Evolutionary conservation across 352 stramenopile species (phyloP).

Genomic region (Pseudoperonospora humuli): DNA sequence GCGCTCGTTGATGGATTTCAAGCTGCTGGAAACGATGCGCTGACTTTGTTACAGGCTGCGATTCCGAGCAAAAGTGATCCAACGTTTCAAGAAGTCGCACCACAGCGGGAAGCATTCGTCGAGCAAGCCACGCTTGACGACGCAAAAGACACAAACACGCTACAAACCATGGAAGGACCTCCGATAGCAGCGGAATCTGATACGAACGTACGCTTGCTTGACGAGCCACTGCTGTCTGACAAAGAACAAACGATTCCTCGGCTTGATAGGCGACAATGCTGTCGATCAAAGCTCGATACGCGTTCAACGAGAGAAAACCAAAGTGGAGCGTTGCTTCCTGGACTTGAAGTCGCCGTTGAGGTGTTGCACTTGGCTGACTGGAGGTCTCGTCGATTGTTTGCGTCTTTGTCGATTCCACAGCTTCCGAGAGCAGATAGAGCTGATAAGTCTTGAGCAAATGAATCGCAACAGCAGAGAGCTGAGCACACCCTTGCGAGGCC

Average conservation of each 20-base stretch:
- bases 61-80: conserved; percentile 69
- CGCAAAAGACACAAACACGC: conserved; percentile 72
- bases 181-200: conserved; percentile 47
- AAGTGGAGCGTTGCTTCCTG: conserved; percentile 68
- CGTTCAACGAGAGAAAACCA: conserved; percentile 53
- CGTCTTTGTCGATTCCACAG: conserved; percentile 53
- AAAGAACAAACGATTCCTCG: conserved; percentile 39
- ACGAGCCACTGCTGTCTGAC: conserved; percentile 12
- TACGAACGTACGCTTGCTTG: conserved; percentile 34
- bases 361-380: neutral
- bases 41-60: conserved; percentile 49
- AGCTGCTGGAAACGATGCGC: conserved; percentile 57
- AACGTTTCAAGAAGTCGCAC: conserved; percentile 55
- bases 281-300: conserved; percentile 46
- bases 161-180: conserved; percentile 70
- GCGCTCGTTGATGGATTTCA: conserved; percentile 48
- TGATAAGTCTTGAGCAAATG: conserved; percentile 68
- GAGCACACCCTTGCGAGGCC: neutral
- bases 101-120: conserved; percentile 55
- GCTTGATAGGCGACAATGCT: conserved; percentile 37
- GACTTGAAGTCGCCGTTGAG: conserved; percentile 35
- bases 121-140: conserved; percentile 70
- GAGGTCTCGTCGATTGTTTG: conserved; percentile 8
- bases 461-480: conserved; percentile 35
- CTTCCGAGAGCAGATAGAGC: conserved; percentile 66